Evolutionary conservation across 2,329 filamentous ascomycete genomes (phyloP), one percentile per base, ranked within the genome.

Genomic region (Ceratocystis harringtonii): DNA sequence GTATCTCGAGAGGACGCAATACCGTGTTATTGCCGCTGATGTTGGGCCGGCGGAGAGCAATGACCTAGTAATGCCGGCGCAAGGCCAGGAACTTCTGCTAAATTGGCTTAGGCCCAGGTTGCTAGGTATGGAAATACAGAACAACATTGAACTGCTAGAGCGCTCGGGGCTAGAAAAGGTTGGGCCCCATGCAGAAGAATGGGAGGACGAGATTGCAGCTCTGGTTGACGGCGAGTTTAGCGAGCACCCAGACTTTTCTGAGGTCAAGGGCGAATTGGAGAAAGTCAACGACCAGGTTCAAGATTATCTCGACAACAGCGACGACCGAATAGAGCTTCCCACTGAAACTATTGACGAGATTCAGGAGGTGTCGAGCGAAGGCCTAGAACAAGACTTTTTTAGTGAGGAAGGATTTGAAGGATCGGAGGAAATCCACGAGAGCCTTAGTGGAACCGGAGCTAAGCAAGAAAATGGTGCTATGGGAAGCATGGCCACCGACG

Each of bases 91-190:
- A 19, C n/a, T 64, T 22, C 25, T 66, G 4, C 15, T 57, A 22
- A 30, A 32, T 10, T 66, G 65, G 65, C 45, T 66, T 28, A 17
- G 28, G 28, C n/a, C 12, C 22, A 45, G 57, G 19, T 6, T 63
- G 15, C 5, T 48, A 1, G n/a, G n/a, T 15, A 17, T n/a, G 6
- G 6, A 62, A 28, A 36, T 15, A 15, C 44, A 62, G 61, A 36
- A n/a, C 25, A n/a, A 64, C 52, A 28, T 17, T 55, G 43, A 25
- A 36, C 8, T 30, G 72, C 74, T 70, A 5, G 32, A 61, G 41
- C 41, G 22, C 8, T 41, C 41, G 10, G 36, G 25, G n/a, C 58
- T 36, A 19, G 48, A 28, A n/a, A 15, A 32, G 6, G 57, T 61
- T 36, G 30, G 55, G 6, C 28, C 55, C 30, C 5, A 58, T 36